A percentile compares a stretch with the other conserved stretches of the same genome.
Evolutionary conservation across 148 eudicot genomes (phyloP).

Genomic region (Silene conica): DNA sequence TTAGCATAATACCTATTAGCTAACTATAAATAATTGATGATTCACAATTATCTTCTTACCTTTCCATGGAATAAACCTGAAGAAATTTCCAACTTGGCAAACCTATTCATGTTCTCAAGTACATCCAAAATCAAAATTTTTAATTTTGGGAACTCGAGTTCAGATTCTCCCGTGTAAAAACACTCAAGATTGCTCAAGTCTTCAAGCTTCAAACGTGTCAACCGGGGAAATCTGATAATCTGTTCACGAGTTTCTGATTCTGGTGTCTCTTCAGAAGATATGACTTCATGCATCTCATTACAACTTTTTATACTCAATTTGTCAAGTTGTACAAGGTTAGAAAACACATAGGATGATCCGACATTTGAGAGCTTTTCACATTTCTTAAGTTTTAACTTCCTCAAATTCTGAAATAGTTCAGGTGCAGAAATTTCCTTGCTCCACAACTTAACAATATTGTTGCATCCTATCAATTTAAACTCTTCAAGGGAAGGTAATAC

Average conservation of each 20-base stretch:
- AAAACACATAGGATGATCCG: background rate
- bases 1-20: background rate
- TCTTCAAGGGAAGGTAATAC: background rate
- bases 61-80: background rate
- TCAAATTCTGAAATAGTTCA: constrained; percentile 6
- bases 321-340: too few relatives aligned
- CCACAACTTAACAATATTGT: constrained; percentile 3
- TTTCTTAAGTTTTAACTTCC: background rate
- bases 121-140: background rate
- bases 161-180: background rate
- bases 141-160: constrained; percentile 3
- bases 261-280: background rate
- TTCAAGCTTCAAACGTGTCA: background rate
- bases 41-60: background rate
- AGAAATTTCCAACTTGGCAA: background rate
- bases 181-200: background rate
- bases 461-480: background rate
- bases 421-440: background rate
- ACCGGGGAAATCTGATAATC: background rate
- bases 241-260: background rate
- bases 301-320: background rate
- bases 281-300: too few relatives aligned
- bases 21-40: background rate
- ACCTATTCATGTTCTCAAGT: background rate
- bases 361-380: background rate